These are phyloP conservation scores for Ascocoryne sarcoides DNA, from an alignment of 2,329 filamentous ascomycete genomes.

Conservation along the genomic window DNA sequence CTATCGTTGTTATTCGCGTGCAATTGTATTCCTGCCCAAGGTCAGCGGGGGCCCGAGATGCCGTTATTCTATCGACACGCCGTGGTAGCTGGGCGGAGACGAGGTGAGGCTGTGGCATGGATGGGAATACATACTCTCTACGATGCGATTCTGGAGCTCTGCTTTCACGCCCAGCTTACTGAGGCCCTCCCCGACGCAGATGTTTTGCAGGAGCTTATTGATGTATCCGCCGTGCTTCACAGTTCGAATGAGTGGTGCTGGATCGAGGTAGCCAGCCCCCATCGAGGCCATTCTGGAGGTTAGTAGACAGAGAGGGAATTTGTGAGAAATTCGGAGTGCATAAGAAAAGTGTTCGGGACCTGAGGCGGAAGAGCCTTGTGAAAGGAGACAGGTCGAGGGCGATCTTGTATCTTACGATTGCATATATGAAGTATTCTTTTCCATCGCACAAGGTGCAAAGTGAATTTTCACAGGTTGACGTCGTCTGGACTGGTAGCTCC, in stretches of 20 bases:
- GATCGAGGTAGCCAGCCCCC: slow-evolving; percentile 24
- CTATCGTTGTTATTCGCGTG: slow-evolving; percentile 18
- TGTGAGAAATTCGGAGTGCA: too few relatives aligned
- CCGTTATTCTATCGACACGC: background rate
- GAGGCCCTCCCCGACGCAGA: slow-evolving; percentile 67
- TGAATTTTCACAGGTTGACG: too few relatives aligned
- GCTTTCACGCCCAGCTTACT: slow-evolving; percentile 78
- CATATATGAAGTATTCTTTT: too few relatives aligned
- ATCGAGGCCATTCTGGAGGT: slow-evolving; percentile 27
- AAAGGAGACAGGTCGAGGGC: too few relatives aligned
- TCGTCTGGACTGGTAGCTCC: too few relatives aligned
- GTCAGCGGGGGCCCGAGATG: slow-evolving; percentile 1
- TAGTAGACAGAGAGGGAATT: too few relatives aligned
- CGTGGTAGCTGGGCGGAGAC: slow-evolving; percentile 1
- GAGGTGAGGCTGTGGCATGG: background rate
- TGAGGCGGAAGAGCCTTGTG: too few relatives aligned
- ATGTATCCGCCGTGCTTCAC: slow-evolving; percentile 22
- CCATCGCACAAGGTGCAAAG: too few relatives aligned
- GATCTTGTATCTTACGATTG: too few relatives aligned
- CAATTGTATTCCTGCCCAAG: slow-evolving; percentile 15
- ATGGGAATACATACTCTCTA: slow-evolving; percentile 54
- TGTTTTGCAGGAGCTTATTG: slow-evolving; percentile 23
- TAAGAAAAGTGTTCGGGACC: too few relatives aligned
- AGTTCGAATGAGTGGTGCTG: slow-evolving; percentile 21
- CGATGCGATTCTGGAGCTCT: slow-evolving; percentile 69